Evolutionary conservation across 768 basidiomycete species (phyloP), one percentile per base, ranked within the genome.

Genomic region (Mycena metata): DNA sequence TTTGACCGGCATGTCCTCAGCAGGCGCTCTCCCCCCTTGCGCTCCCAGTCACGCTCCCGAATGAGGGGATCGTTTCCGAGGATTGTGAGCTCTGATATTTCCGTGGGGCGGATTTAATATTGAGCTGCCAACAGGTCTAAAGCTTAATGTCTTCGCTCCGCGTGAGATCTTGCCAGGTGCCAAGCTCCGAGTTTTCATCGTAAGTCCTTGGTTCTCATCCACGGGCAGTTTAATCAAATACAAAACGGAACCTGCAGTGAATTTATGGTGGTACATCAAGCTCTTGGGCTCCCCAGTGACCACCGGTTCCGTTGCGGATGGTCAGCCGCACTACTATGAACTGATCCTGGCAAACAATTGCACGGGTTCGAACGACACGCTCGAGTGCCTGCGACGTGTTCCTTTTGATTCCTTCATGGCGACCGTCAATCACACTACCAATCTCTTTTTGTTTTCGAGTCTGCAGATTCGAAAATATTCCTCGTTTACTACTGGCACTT

Each of bases 1-100:
- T 77, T 57, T 82, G 84, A 15, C 69, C 79, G 33, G 77, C 83
- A 4, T 86, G 67, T 35, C 60, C 69, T 17, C 69, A 70, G 36
- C 69, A 70, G n/a, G 64, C 64, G 2, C 3, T 56, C 24, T 26
- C 39, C 16, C 26, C 26, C 1, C 23, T 17, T 0, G 0, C n/a
- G 1, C 8, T 45, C 19, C 60, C 51, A 5, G n/a, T 33, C 16
- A 16, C 30, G 15, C 33, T 33, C 8, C 8, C n/a, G 50, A 8
- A 2, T 11, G 17, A n/a, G 30, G 13, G 15, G 9, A 10, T 45
- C 17, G 35, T 62, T 19, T 70, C 69, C 1, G 69, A 70, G 23
- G 64, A 70, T 16, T 70, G 69, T 66, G 41, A 1, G 64, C 26
- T 3, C n/a, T 0, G 16, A 42, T 16, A 8, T 46, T 6, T n/a